Evolutionary conservation across 345 rosid species (phyloP), one percentile per base, ranked within the genome.

Genomic region (Raphanus raphanistrum): DNA sequence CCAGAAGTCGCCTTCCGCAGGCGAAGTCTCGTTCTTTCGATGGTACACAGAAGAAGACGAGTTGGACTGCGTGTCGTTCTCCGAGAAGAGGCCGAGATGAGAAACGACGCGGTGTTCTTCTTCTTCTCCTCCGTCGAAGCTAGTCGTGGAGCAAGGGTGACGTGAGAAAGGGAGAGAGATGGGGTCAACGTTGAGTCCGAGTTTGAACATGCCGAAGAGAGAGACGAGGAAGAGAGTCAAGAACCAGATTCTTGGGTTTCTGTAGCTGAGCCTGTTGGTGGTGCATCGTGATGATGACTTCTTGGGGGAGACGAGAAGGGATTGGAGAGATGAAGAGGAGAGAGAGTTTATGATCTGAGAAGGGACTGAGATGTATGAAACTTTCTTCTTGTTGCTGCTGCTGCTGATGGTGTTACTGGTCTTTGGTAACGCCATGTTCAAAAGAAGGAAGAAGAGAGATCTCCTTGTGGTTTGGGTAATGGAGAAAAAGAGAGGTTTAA

Each of bases 221-320:
- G 89, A 86, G 74, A 87, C 77, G 36, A 95, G 82, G 69, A 90
- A 84, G 45, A 95, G 88, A 16, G 87, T 81, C 17, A 85, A 83
- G 70, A 85, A 84, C 97, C 97, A 90, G 63, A 84, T 43, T 69
- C 79, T 79, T 2, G 91, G 90, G 84, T 82, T 87, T 73, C 71
- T 85, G 71, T 75, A 82, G 54, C 70, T 73, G 72, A 83, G 83
- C 73, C 29, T 83, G 59, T 41, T 50, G 31, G 60, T 43, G 72
- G 60, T 43, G 72, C 2, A 77, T 64, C 83, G 72, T 10, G 91
- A 71, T 1, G 87, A 75, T 75, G 21, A 21, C 21, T 85, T 89
- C 77, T 88, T 93, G 6, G 93, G 90, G 5, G 98, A 87, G 52
- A 88, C 80, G 38, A 93, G 86, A 67, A 91, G 93, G 1, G 92